Evolutionary conservation across 176 grass and related monocot genomes (phyloP).

Genomic region (Olyra latifolia): DNA sequence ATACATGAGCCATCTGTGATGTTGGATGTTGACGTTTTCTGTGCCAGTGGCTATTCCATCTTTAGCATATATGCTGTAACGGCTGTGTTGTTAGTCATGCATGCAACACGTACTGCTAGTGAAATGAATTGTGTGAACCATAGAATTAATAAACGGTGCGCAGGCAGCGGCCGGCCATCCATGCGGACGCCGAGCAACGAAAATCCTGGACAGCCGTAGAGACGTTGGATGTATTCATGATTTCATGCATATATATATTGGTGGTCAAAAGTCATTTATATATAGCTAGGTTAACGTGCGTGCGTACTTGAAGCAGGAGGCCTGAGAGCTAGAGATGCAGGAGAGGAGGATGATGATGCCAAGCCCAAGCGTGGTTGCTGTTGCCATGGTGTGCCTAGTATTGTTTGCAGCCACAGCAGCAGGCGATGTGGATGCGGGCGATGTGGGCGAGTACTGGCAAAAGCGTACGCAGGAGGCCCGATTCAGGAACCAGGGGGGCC

Average conservation of each 20-base stretch:
- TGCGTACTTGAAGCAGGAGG: too few relatives aligned
- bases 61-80: too few relatives aligned
- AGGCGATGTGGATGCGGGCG: neutral
- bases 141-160: neutral
- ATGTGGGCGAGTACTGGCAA: conserved; percentile 6
- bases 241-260: neutral
- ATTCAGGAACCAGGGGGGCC: neutral
- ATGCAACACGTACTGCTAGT: too few relatives aligned
- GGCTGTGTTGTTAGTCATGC: too few relatives aligned
- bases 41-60: too few relatives aligned
- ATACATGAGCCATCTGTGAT: too few relatives aligned
- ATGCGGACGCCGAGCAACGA: neutral
- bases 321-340: too few relatives aligned
- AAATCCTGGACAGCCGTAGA: too few relatives aligned
- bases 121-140: too few relatives aligned
- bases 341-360: too few relatives aligned
- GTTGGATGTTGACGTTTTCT: too few relatives aligned
- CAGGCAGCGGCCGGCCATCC: neutral
- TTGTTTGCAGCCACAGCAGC: neutral
- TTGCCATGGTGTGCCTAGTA: neutral
- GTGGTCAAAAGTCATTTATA: neutral
- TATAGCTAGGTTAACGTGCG: neutral
- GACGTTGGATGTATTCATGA: too few relatives aligned
- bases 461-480: neutral
- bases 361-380: neutral